phyloP scores from a whole-genome alignment of 2,329 filamentous ascomycete genomes.

The Aspergillus ibericus region DNA sequence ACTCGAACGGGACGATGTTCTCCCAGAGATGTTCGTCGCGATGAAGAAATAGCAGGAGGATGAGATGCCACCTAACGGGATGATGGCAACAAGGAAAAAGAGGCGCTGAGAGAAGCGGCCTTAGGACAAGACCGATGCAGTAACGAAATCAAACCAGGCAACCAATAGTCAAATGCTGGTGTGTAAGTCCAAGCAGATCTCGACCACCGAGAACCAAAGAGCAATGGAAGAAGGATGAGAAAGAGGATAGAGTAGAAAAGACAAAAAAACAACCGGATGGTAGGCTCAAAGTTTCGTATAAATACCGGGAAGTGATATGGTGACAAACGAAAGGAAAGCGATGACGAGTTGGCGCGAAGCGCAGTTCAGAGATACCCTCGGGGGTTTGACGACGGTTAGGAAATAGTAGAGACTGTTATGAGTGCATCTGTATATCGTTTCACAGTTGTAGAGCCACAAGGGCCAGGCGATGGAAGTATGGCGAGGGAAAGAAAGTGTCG shows the following conservation, averaged over 20 bases:
- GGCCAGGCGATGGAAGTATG: constrained; percentile 19
- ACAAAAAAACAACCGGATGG: constrained; percentile 20
- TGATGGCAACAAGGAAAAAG: constrained; percentile 7
- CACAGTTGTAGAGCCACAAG: constrained; percentile 20
- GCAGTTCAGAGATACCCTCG: constrained; percentile 27
- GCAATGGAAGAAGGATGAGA: constrained; percentile 25
- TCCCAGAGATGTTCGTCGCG: constrained; percentile 12
- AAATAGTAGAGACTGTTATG: constrained; percentile 43
- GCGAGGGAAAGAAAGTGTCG: constrained; percentile 23
- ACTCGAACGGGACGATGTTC: constrained; percentile 19
- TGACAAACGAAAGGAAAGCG: constrained; percentile 27
- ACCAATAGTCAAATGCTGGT: constrained; percentile 27
- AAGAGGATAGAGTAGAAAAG: constrained; percentile 18
- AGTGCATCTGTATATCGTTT: constrained; percentile 43
- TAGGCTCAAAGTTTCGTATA: constrained; percentile 31
- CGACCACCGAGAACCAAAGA: constrained; percentile 26
- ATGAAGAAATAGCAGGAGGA: constrained; percentile 7
- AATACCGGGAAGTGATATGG: constrained; percentile 24
- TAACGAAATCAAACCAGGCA: constrained; percentile 29
- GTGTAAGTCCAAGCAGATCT: constrained; percentile 22
- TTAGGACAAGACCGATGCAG: constrained; percentile 18
- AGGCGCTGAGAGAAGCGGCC: constrained; percentile 16
- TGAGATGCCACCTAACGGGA: background rate
- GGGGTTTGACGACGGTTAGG: constrained; percentile 32
- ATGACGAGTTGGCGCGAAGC: constrained; percentile 27